Base-by-base conservation (phyloP, 768 basidiomycete genomes). In the Boletus subcaerulescens region DNA sequence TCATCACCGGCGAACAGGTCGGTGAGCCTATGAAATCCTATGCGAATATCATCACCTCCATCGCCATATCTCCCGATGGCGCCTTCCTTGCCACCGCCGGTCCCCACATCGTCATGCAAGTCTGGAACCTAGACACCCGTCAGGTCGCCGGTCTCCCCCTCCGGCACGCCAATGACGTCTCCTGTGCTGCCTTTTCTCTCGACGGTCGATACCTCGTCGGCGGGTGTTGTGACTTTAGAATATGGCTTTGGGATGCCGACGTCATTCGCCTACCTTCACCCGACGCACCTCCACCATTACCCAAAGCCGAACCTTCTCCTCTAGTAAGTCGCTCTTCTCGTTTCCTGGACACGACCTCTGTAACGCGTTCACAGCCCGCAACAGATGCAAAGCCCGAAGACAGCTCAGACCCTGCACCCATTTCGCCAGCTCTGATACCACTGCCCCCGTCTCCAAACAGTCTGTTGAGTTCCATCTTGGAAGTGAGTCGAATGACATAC, bases 71-170 rank as follows among this genome's bases (percentile, higher is more conserved):
- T 17, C 63, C 68, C 8, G 63, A 71, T 12, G 64, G 71, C 24
- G 56, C 53, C 17, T 70, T 56, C 45, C 66, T 73, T 26, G 70
- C 65, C 12, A 70, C 71, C 26, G 71, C 71, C 18, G 72, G 67
- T 1, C 63, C 67, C 4, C 65, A 68, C 51, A 56, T 56, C 15
- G 54, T 60, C 55, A 56, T 71, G 61, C 70, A 71, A 44, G 45
- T 71, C 2, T 71, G 70, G 70, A 63, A 66, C 56, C 61, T 70
- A 1, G 57, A 44, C 24, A 61, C 69, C 35, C 62, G 58, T 38
- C 53, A 61, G 36, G 40, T 53, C 42, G 46, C 59, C 18, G 59
- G 60, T 29, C 59, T 57, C 1, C 59, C 46, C 33, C 68, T 68
- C 44, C 64, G 60, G 29, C 67, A 68, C 38, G 58, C 66, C 50